These are phyloP conservation scores for Draba incana DNA, from an alignment of 345 rosid genomes.

Conservation along the genomic window DNA sequence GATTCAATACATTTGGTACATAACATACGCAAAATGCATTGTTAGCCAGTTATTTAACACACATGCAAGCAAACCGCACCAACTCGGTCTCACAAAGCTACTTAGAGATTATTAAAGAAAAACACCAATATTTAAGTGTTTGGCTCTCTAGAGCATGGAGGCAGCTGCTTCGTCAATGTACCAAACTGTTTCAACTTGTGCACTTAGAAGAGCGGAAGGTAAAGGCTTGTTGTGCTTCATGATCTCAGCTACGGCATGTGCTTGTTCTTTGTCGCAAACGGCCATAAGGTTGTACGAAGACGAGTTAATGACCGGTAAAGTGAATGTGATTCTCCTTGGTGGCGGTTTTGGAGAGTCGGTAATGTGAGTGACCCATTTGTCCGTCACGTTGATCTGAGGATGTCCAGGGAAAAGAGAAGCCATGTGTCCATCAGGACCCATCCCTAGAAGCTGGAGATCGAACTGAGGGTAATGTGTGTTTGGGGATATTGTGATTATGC, in stretches of 20 bases:
- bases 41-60: conserved; percentile 21
- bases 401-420: conserved; percentile 82
- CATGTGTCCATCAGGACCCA: conserved; percentile 91
- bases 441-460: conserved; percentile 81
- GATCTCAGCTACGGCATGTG: conserved; percentile 54
- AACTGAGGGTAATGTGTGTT: conserved; percentile 66
- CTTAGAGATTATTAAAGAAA: not conserved
- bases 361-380: conserved; percentile 77
- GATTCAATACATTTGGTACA: conserved; percentile 18
- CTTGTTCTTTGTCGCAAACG: conserved; percentile 59
- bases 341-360: conserved; percentile 85
- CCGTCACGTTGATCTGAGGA: conserved; percentile 54
- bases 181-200: conserved; percentile 72
- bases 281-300: conserved; percentile 71
- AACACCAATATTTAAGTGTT: not conserved
- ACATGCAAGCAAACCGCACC: conserved; percentile 11
- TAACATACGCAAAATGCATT: not conserved
- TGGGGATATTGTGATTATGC: conserved; percentile 46
- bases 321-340: conserved; percentile 76
- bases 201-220: conserved; percentile 68
- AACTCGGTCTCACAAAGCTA: conserved; percentile 6
- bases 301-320: conserved; percentile 82
- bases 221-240: conserved; percentile 42
- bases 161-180: conserved; percentile 83
- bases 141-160: conserved; percentile 50